Conservation (phyloP, 345 rosid species). For the Clausena lansium region DNA sequence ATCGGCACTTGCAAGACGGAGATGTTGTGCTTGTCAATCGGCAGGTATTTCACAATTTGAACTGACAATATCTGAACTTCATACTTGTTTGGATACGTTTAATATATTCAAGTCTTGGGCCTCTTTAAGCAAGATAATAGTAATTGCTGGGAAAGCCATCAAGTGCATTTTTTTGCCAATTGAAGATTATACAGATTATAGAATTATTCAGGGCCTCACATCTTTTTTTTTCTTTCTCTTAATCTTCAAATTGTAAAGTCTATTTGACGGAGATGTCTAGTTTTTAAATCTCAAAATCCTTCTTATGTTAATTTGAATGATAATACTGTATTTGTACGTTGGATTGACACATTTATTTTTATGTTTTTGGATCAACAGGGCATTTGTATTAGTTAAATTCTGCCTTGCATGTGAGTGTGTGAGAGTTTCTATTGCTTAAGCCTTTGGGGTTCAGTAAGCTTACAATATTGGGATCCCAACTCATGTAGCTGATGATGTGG, state of each 20-base stretch:
- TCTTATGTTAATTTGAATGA: background rate
- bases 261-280: background rate
- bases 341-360: background rate
- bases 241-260: background rate
- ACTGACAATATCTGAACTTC: background rate
- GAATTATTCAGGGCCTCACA: background rate
- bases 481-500: too few species aligned
- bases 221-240: background rate
- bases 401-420: background rate
- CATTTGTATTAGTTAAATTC: background rate
- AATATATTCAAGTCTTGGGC: background rate
- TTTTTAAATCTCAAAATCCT: background rate
- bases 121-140: background rate
- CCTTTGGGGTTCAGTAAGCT: background rate
- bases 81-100: background rate
- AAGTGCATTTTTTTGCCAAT: too few species aligned
- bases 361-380: background rate
- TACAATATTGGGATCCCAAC: too few species aligned
- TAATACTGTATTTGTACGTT: background rate
- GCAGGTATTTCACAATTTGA: conserved; percentile 51
- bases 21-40: conserved; percentile 93
- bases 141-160: background rate
- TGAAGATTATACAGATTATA: background rate
- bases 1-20: conserved; percentile 91
- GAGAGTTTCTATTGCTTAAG: background rate